Evolutionary conservation across 257 asterid species (phyloP).

Genomic region (Ballota nigra): DNA sequence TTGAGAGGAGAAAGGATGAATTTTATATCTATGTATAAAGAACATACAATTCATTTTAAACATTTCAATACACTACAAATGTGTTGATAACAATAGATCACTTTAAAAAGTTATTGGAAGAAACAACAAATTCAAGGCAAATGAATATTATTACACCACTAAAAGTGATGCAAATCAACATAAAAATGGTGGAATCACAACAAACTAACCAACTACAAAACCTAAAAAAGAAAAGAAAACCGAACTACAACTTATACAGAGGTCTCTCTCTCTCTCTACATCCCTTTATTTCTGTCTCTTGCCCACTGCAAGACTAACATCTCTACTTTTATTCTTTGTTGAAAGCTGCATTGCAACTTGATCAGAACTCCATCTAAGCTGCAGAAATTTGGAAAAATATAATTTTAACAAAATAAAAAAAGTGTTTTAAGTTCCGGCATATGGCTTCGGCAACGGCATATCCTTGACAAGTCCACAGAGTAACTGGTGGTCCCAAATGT

Average conservation of each 20-base stretch:
- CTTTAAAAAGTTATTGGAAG: too few relatives aligned
- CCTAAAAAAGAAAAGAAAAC: neutral
- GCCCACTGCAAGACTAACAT: neutral
- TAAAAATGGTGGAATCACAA: neutral
- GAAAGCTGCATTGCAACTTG: slow-evolving; percentile 6
- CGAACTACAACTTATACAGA: neutral
- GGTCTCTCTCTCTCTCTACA: neutral
- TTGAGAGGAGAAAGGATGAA: too few relatives aligned
- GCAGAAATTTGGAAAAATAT: neutral
- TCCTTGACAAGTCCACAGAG: slow-evolving; percentile 49
- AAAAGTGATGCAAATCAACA: neutral
- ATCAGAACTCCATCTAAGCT: neutral
- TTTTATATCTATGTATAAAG: too few relatives aligned
- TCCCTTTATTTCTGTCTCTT: neutral
- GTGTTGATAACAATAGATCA: neutral
- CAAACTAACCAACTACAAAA: neutral
- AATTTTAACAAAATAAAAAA: neutral
- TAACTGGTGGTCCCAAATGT: slow-evolving; percentile 22
- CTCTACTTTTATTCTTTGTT: neutral
- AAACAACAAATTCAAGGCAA: neutral
- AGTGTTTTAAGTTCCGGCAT: slow-evolving; percentile 1
- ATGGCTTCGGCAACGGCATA: slow-evolving; percentile 40
- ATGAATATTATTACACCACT: neutral
- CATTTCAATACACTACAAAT: neutral
- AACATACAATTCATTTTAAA: neutral